Evolutionary conservation across 2,329 filamentous ascomycete species (phyloP), one percentile per base, ranked within the genome.

Genomic region (Trichophyton simii): DNA sequence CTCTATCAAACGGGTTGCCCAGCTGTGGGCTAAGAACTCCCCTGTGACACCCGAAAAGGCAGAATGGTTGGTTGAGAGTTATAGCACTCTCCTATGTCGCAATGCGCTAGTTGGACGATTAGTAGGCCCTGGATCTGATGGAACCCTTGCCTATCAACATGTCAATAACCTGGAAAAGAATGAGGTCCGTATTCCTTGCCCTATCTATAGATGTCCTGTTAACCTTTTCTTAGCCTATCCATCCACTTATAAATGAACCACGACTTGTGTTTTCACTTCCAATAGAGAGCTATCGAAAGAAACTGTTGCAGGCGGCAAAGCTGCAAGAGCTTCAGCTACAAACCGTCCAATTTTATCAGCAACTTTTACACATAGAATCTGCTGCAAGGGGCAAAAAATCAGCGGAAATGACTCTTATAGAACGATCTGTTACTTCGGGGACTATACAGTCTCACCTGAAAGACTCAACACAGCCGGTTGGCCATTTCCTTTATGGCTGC

Each of bases 211-310:
- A 42, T 59, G 20, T 28, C 8, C 2, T 25, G 65, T 60, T 66
- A 60, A 66, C 55, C 48, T 67, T 69, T 22, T 48, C 15, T 11
- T 71, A 75, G 63, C 72, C 74, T 44, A 63, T 76, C 38, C 73
- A 77, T 63, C 73, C 72, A 44, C 68, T 77, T 13, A 68, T 72
- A 20, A 75, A 77, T 62, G 74, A 77, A 61, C 72, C 74, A 6
- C 62, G 63, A 5, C 60, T 73, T 20, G 62, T 71, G 2, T n/a
- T 64, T 67, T 60, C 63, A 65, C 48, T 62, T 62, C 5, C 15
- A 8, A 8, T 63, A 65, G 50, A 63, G 69, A 36, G 63, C 67
- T 25, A 9, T 55, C 66, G 66, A 11, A 61, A 65, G 54, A 65
- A 60, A 11, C 59, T 74, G 15, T 63, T 70, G 5, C 62, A 68